Evolutionary conservation across 768 basidiomycete genomes (phyloP).

Genomic region (Russula sp.): DNA sequence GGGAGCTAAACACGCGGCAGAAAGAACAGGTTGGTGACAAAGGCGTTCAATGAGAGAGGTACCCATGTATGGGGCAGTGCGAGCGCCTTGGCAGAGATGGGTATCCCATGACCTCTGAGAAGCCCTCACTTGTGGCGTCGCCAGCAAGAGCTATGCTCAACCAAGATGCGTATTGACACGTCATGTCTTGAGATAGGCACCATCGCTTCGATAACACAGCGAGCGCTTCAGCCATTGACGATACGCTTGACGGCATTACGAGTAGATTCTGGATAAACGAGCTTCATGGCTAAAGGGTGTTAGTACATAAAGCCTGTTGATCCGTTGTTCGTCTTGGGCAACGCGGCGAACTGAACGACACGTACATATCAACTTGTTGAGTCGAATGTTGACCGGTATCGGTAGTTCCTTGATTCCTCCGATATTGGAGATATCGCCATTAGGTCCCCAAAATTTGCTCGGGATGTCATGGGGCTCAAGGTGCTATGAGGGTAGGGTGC

Average conservation of each 20-base stretch:
- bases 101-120: neutral
- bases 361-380: slow-evolving; percentile 37
- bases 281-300: slow-evolving; percentile 41
- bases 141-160: slow-evolving; percentile 27
- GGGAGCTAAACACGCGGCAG: slow-evolving; percentile 12
- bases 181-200: slow-evolving; percentile 44
- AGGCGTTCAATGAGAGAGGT: neutral
- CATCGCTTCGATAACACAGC: slow-evolving; percentile 48
- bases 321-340: neutral
- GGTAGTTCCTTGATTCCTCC: slow-evolving; percentile 51
- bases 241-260: slow-evolving; percentile 42
- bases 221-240: slow-evolving; percentile 47
- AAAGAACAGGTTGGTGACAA: neutral
- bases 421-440: slow-evolving; percentile 50
- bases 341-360: slow-evolving; percentile 3
- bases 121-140: neutral
- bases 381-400: slow-evolving; percentile 49
- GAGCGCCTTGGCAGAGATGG: slow-evolving; percentile 4
- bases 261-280: slow-evolving; percentile 43
- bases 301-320: neutral
- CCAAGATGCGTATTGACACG: neutral
- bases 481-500: neutral
- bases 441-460: slow-evolving; percentile 26
- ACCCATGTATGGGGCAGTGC: neutral
- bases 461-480: neutral